Percentiles rank a stretch among this genome's conserved stretches.
phyloP scores from a whole-genome alignment of 306 rosid species.

The Casuarina cunninghamiana region DNA sequence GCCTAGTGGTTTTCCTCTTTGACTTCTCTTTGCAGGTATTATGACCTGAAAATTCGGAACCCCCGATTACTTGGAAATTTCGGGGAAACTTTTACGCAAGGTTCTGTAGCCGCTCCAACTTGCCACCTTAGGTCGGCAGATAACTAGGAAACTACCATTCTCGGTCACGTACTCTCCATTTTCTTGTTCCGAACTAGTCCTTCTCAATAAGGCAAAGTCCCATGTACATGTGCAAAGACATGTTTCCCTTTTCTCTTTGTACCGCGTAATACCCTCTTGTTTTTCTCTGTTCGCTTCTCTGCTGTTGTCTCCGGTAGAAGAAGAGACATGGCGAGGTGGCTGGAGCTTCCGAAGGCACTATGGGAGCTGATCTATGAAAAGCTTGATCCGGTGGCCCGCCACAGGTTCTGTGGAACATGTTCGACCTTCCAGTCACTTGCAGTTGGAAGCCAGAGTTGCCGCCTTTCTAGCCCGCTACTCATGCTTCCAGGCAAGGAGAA shows the following conservation, averaged over 20 bases:
- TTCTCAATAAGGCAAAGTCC: neutral
- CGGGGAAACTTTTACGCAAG: neutral
- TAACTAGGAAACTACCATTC: neutral
- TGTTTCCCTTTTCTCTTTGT: neutral
- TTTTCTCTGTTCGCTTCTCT: neutral
- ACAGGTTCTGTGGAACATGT: too few species aligned
- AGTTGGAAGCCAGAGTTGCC: too few species aligned
- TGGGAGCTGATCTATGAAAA: too few species aligned
- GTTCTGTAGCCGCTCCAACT: neutral
- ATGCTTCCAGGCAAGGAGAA: slow-evolving; percentile 4
- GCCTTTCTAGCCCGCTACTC: slow-evolving; percentile 1
- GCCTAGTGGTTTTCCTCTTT: neutral
- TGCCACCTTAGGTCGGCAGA: too few species aligned
- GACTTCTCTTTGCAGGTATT: neutral
- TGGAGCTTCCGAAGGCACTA: too few species aligned
- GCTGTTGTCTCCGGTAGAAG: neutral
- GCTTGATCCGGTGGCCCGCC: too few species aligned
- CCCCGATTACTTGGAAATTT: neutral
- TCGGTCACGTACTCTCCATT: neutral
- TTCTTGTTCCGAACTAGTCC: neutral
- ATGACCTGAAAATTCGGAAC: neutral
- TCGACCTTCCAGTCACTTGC: too few species aligned
- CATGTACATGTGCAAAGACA: neutral
- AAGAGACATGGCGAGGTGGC: neutral
- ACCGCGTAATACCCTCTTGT: too few species aligned